Base-by-base conservation (phyloP, 2,329 filamentous ascomycete species). In the Alternaria solani region DNA sequence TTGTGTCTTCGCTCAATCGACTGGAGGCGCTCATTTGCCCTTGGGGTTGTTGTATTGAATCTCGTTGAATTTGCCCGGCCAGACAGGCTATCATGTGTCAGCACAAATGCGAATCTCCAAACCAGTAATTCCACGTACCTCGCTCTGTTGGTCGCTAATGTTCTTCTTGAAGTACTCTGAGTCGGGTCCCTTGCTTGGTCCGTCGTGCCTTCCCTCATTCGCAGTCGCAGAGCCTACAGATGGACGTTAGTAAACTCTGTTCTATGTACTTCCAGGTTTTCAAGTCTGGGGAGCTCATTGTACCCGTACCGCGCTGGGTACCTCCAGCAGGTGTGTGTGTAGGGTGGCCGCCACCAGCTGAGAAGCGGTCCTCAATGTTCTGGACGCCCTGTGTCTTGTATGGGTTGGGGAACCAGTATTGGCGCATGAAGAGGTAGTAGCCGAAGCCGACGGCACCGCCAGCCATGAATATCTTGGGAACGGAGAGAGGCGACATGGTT, bases 321-420 rank as follows among this genome's bases (percentile, higher is more conserved):
- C 59, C 75, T 16, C 36, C 56, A 12, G 68, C 75, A 18, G 76
- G 76, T 32, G 71, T 70, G 42, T 77, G 75, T 48, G 73, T 71
- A 3, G 73, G 69, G 26, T 70, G 55, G 4, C 67, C 76, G 55
- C 76, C 76, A 34, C 71, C 76, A 11, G 74, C 56, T 4, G 73
- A 69, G 59, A 67, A 78, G 25, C 74, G 69, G 49, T 75, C 68
- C 56, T 76, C 76, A 42, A 78, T 72, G 57, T 76, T 76, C 63
- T 75, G 63, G n/a, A 72, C 61, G 34, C 62, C 75, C 41, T 68
- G 65, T 26, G 76, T 78, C 67, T 77, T 76, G 68, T 76, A 76
- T 11, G 75, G 73, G 62, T 78, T 75, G 54, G 74, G 74, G 70
- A 75, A 77, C 76, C 75, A 77, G 66, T 77, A 75, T 53, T 71